Evolutionary conservation across 164 flowering plant species (phyloP).

Genomic region (Vitis rupestris): DNA sequence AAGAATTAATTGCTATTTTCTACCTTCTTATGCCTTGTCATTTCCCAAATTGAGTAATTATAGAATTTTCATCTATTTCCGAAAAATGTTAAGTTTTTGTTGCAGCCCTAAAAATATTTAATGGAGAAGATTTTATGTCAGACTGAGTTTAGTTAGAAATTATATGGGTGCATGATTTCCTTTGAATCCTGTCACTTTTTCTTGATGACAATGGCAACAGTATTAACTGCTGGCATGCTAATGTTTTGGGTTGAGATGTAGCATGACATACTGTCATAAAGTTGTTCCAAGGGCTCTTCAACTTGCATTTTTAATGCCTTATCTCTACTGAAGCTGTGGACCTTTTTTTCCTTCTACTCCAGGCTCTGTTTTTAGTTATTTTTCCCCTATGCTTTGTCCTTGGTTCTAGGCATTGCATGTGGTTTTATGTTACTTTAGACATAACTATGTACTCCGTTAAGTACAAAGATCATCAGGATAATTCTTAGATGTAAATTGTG

Average conservation of each 20-base stretch:
- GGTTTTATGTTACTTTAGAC: neutral
- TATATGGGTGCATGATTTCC: no score
- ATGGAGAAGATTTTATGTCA: neutral
- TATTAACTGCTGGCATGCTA: no score
- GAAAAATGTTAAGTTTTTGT: no score
- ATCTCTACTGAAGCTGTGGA: neutral
- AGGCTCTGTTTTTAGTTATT: neutral
- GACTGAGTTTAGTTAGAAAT: neutral
- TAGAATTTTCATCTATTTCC: neutral
- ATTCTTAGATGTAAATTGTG: constrained; percentile 2
- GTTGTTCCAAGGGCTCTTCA: neutral
- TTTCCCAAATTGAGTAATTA: neutral
- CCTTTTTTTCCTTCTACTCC: neutral
- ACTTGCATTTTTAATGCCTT: neutral
- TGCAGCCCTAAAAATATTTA: no score
- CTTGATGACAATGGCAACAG: no score
- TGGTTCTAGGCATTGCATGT: neutral
- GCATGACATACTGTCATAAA: neutral
- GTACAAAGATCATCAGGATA: neutral
- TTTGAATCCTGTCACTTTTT: no score
- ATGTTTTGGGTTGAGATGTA: neutral
- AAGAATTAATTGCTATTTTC: neutral
- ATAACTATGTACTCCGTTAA: neutral
- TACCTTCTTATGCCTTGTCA: neutral
- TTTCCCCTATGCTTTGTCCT: neutral